Conservation (phyloP, 352 stramenopile species). For the Elongisporangium undulatum region DNA sequence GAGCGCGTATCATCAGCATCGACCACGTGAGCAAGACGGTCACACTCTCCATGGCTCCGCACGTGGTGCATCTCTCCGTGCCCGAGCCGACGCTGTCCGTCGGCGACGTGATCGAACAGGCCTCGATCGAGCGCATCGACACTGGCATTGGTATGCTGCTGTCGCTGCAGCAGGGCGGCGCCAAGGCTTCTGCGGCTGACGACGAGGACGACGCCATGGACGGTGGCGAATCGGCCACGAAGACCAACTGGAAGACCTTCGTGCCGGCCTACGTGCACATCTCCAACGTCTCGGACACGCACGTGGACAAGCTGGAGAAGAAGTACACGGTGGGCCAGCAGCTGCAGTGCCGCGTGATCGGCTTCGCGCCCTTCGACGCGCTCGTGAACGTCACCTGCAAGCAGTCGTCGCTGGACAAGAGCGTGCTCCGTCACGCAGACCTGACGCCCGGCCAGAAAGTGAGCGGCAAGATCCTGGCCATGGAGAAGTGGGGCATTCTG, state of each 20-base stretch:
- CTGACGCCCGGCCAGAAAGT: slow-evolving; percentile 70
- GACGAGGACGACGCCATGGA: slow-evolving; percentile 51
- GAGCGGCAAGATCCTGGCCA: slow-evolving; percentile 72
- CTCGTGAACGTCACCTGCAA: slow-evolving; percentile 85
- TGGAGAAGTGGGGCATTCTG: slow-evolving; percentile 82
- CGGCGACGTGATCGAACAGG: slow-evolving; percentile 70
- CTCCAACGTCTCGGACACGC: slow-evolving; percentile 76
- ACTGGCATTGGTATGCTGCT: slow-evolving; percentile 83
- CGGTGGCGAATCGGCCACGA: slow-evolving; percentile 29
- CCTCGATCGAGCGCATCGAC: slow-evolving; percentile 80
- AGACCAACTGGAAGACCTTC: slow-evolving; percentile 78
- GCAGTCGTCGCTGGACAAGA: slow-evolving; percentile 64
- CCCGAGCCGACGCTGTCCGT: slow-evolving; percentile 47
- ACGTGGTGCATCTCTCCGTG: slow-evolving; percentile 79
- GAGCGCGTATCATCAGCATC: slow-evolving; percentile 82
- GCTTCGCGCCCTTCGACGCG: slow-evolving; percentile 82
- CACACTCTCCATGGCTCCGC: slow-evolving; percentile 81
- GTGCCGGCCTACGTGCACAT: slow-evolving; percentile 86
- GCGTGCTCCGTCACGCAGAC: slow-evolving; percentile 77
- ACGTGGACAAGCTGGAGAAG: slow-evolving; percentile 87
- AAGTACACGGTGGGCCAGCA: slow-evolving; percentile 61
- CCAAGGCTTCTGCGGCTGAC: slow-evolving; percentile 25
- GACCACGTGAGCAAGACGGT: slow-evolving; percentile 71
- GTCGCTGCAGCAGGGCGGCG: slow-evolving; percentile 44
- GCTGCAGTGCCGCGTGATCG: slow-evolving; percentile 73